A percentile compares a stretch with the other conserved stretches of the same genome.
phyloP scores from a whole-genome alignment of 1,284 basidiomycete species.

The Cryptococcus jaspeensis region DNA sequence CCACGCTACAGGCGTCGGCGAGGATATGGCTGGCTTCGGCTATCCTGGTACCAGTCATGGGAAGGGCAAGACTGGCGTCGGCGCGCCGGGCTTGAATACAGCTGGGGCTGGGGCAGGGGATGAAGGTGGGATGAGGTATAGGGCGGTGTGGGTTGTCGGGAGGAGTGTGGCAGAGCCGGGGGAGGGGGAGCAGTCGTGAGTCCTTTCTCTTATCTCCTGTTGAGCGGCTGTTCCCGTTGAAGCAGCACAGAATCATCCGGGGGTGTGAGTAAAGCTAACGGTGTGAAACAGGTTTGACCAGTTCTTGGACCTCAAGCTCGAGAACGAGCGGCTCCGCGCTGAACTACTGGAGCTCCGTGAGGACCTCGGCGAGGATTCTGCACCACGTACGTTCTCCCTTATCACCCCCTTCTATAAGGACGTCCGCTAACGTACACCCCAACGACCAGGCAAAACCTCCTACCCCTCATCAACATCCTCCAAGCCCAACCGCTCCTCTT shows the following conservation, averaged over 20 bases:
- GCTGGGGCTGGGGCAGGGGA: neutral
- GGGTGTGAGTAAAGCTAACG: no score
- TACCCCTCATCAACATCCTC: conserved; percentile 20
- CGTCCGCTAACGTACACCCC: conserved; percentile 2
- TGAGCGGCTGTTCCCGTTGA: no score
- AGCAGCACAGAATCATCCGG: no score
- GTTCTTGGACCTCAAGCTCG: conserved; percentile 49
- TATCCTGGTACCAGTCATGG: no score
- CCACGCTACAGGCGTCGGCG: conserved; percentile 34
- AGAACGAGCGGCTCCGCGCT: conserved; percentile 46
- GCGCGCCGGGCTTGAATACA: neutral
- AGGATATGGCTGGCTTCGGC: neutral
- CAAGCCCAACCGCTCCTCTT: conserved; percentile 8
- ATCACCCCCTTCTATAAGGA: neutral
- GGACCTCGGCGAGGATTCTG: conserved; percentile 29
- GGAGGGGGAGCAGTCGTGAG: conserved; percentile 25
- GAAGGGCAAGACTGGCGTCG: no score
- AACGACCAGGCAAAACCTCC: conserved; percentile 2
- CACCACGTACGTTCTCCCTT: neutral
- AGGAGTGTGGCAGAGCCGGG: conserved; percentile 26
- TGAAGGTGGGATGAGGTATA: conserved; percentile 24
- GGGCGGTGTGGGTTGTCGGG: conserved; percentile 49
- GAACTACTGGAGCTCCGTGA: conserved; percentile 40
- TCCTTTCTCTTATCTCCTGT: conserved; percentile 1
- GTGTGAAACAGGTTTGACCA: conserved; percentile 32